Evolutionary conservation across 2,329 filamentous ascomycete genomes (phyloP).

Genomic region (Tothia fuscella): DNA sequence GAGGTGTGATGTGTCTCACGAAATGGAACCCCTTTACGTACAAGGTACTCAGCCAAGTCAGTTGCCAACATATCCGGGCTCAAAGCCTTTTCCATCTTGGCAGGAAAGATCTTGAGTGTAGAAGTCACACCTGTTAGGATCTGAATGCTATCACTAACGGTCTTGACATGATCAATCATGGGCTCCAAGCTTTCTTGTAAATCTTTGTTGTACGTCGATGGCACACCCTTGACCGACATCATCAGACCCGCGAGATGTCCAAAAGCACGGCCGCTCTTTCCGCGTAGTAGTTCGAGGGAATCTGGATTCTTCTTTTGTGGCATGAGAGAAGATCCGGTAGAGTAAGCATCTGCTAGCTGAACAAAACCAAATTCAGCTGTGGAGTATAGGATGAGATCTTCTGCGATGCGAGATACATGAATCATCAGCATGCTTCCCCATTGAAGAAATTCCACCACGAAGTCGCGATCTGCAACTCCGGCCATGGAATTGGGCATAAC

Average conservation of each 20-base stretch:
- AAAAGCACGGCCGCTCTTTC: conserved; percentile 64
- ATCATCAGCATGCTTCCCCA: conserved; percentile 70
- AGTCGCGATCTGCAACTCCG: conserved; percentile 66
- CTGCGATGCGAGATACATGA: conserved; percentile 68
- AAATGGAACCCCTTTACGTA: conserved; percentile 58
- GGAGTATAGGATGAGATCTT: conserved; percentile 78
- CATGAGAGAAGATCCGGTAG: conserved; percentile 66
- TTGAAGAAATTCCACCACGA: conserved; percentile 69
- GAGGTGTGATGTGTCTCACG: conserved; percentile 71
- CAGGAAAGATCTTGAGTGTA: conserved; percentile 56
- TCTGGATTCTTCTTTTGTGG: conserved; percentile 79
- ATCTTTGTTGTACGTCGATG: conserved; percentile 82
- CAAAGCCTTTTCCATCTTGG: conserved; percentile 68
- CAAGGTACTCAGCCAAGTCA: conserved; percentile 53
- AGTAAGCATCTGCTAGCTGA: conserved; percentile 65
- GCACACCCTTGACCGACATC: conserved; percentile 63
- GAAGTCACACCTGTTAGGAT: conserved; percentile 73
- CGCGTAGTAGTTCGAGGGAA: conserved; percentile 61
- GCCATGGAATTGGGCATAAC: conserved; percentile 68
- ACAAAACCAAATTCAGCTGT: conserved; percentile 67
- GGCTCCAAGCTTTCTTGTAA: conserved; percentile 79
- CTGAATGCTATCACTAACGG: conserved; percentile 65
- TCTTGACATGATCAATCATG: conserved; percentile 76
- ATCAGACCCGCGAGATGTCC: conserved; percentile 73
- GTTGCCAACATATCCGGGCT: conserved; percentile 75